Percentiles rank a stretch among this genome's conserved stretches.
These are phyloP conservation scores for Babjeviella inositovora DNA, from an alignment of 805 yeast species.

Conservation along the genomic window DNA sequence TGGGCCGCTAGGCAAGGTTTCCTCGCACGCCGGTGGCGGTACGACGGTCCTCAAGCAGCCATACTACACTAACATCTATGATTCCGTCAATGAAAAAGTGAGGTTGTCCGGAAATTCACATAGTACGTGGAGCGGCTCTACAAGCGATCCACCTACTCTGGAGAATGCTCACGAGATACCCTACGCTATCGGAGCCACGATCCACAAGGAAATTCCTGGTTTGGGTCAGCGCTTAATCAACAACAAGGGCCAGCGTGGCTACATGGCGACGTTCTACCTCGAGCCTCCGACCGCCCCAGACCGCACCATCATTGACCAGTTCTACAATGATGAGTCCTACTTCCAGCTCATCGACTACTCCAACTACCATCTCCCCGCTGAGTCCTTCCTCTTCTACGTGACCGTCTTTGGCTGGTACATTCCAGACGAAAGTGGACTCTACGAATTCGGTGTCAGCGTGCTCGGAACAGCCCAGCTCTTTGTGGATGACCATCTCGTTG, in stretches of 20 bases:
- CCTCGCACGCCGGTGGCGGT: conserved; percentile 21
- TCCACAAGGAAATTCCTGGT: conserved; percentile 7
- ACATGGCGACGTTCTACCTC: conserved; percentile 9
- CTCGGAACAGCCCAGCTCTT: conserved; percentile 21
- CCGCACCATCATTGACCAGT: conserved; percentile 11
- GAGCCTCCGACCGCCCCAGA: conserved; percentile 8
- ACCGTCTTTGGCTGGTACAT: conserved; percentile 12
- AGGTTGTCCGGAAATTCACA: conserved; percentile 7
- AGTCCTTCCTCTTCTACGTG: conserved; percentile 13
- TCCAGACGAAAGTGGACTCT: conserved; percentile 13
- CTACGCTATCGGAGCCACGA: conserved; percentile 7
- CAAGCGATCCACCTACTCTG: conserved; percentile 14
- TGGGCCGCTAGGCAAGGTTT: conserved; percentile 18
- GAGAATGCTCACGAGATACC: conserved; percentile 7
- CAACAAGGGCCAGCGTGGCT: conserved; percentile 9
- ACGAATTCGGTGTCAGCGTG: conserved; percentile 14
- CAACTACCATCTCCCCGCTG: conserved; percentile 5
- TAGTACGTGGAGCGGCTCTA: conserved; percentile 17
- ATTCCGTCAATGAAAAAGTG: conserved; percentile 12
- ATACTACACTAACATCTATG: conserved; percentile 16
- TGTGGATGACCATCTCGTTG: conserved; percentile 15
- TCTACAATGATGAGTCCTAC: conserved; percentile 5
- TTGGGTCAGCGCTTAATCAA: conserved; percentile 7
- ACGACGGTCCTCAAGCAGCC: conserved; percentile 16
- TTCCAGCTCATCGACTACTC: conserved; percentile 8